Conservation (phyloP, 176 grass and related monocot species). For the Triticum urartu region DNA sequence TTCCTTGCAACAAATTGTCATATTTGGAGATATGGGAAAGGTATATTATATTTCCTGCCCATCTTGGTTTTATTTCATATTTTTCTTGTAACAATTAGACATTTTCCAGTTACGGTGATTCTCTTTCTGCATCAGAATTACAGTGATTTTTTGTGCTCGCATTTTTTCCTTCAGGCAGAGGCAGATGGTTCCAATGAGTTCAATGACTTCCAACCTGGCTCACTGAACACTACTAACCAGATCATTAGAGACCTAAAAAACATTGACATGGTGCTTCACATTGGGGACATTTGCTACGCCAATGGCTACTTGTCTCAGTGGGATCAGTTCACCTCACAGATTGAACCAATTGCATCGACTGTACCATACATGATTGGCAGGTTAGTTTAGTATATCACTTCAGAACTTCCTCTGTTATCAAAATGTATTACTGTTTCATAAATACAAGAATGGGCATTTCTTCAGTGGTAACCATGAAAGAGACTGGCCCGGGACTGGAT, state of each 20-base stretch:
- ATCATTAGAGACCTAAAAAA: slow-evolving; percentile 71
- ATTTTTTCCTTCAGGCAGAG: slow-evolving; percentile 51
- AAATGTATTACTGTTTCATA: not conserved
- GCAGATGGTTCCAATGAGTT: slow-evolving; percentile 91
- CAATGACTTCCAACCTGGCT: slow-evolving; percentile 65
- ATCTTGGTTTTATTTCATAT: slow-evolving; percentile 4
- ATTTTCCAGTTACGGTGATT: not conserved
- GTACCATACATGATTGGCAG: slow-evolving; percentile 89
- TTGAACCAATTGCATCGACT: slow-evolving; percentile 71
- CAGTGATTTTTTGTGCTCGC: too few relatives aligned
- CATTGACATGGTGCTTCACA: slow-evolving; percentile 77
- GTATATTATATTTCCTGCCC: slow-evolving; percentile 29
- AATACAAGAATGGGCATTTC: not conserved
- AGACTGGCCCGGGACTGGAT: slow-evolving; percentile 84
- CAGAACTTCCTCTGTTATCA: not conserved
- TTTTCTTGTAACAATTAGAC: not conserved
- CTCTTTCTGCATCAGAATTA: not conserved
- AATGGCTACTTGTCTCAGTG: slow-evolving; percentile 90
- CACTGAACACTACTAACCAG: slow-evolving; percentile 75
- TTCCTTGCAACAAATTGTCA: slow-evolving; percentile 73
- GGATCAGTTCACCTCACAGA: slow-evolving; percentile 88
- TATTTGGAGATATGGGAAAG: slow-evolving; percentile 98
- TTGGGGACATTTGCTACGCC: slow-evolving; percentile 74
- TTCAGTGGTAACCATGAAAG: slow-evolving; percentile 89
- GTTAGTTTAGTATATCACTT: slow-evolving; percentile 35